Conservation (phyloP, 2,329 filamentous ascomycete species). For the Arachnomyces sp. region DNA sequence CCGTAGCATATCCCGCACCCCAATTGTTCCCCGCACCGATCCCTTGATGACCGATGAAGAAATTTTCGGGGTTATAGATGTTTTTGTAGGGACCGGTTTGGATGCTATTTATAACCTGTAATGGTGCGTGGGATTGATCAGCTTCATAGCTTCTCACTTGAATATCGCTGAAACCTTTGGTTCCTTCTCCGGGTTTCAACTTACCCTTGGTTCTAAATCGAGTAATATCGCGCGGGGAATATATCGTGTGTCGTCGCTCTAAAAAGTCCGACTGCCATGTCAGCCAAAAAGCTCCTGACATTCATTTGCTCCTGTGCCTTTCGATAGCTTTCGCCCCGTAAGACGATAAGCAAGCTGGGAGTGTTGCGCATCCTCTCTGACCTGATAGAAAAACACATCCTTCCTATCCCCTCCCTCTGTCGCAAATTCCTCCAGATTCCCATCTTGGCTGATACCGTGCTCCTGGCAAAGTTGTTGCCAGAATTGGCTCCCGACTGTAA, state of each 20-base stretch:
- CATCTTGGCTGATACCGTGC: conserved; percentile 95
- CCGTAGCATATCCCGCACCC: conserved; percentile 92
- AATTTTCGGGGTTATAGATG: conserved; percentile 99
- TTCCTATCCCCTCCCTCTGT: conserved; percentile 96
- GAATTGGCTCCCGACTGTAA: conserved; percentile 85
- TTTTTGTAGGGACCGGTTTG: conserved; percentile 93
- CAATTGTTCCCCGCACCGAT: conserved; percentile 96
- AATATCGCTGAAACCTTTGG: not conserved
- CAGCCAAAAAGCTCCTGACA: not conserved
- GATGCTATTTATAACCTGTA: conserved; percentile 76
- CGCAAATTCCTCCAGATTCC: conserved; percentile 94
- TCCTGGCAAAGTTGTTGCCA: conserved; percentile 98
- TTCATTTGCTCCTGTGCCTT: not conserved
- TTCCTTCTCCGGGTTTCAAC: conserved; percentile 14
- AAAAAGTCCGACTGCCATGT: conserved; percentile 2
- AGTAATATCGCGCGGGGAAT: conserved; percentile 93
- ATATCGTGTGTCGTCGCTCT: conserved; percentile 97
- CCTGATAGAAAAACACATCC: conserved; percentile 96
- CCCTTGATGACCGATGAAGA: conserved; percentile 91
- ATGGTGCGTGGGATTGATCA: not conserved
- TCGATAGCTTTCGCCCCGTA: conserved; percentile 5
- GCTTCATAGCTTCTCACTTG: not conserved
- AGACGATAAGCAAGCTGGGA: not conserved
- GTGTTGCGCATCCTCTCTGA: conserved; percentile 14
- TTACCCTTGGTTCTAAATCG: conserved; percentile 83